Evolutionary conservation across 352 stramenopile genomes (phyloP).

Genomic region (Globisporangium orthogonon): DNA sequence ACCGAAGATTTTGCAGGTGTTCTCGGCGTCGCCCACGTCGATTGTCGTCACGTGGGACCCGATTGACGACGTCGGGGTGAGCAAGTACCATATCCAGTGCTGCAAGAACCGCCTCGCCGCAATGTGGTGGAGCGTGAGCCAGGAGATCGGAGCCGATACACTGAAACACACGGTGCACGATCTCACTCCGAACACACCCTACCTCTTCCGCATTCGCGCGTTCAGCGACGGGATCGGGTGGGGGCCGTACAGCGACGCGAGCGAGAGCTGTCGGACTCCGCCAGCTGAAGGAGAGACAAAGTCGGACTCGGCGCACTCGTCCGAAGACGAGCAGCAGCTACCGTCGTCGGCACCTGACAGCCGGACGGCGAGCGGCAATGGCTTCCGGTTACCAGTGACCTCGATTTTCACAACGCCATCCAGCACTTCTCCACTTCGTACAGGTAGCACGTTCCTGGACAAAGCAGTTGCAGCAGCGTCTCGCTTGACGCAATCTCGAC

Average conservation of each 20-base stretch:
- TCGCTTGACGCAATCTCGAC: slow-evolving; percentile 25
- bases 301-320: not conserved
- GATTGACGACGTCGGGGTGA: slow-evolving; percentile 42
- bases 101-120: slow-evolving; percentile 69
- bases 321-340: slow-evolving; percentile 4
- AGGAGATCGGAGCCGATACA: slow-evolving; percentile 52
- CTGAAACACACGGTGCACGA: slow-evolving; percentile 49
- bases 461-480: slow-evolving; percentile 62
- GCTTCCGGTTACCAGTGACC: slow-evolving; percentile 12
- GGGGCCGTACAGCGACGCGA: slow-evolving; percentile 70
- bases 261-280: slow-evolving; percentile 51
- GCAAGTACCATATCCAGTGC: slow-evolving; percentile 81
- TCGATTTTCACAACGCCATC: slow-evolving; percentile 9
- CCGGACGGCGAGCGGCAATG: slow-evolving; percentile 14
- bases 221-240: slow-evolving; percentile 46
- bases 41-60: slow-evolving; percentile 74
- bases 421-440: slow-evolving; percentile 27
- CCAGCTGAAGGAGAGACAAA: slow-evolving; percentile 7
- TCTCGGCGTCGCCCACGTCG: slow-evolving; percentile 46
- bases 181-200: slow-evolving; percentile 49
- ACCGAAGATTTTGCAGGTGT: slow-evolving; percentile 53
- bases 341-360: slow-evolving; percentile 1
- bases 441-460: slow-evolving; percentile 65
- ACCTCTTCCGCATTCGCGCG: slow-evolving; percentile 70
- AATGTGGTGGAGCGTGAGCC: slow-evolving; percentile 76